phyloP scores from a whole-genome alignment of 1,284 basidiomycete species.

The Cryptococcus sp. region DNA sequence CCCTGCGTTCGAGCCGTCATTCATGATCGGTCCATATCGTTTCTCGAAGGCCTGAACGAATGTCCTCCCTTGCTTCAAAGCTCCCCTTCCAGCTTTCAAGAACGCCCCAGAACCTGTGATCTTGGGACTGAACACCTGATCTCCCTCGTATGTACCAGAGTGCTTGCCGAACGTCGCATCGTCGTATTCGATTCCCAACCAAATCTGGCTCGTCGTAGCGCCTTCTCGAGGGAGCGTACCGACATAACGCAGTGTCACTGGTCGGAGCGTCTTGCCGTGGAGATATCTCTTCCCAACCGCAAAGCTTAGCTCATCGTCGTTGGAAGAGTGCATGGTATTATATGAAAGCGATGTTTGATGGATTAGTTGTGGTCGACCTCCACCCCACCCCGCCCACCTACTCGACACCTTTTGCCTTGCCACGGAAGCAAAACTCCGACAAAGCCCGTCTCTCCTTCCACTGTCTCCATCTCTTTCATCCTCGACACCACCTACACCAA shows the following conservation, averaged over 20 bases:
- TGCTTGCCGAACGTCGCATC: constrained; percentile 77
- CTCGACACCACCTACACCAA: background rate
- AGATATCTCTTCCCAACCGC: constrained; percentile 31
- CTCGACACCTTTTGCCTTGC: background rate
- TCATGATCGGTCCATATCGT: constrained; percentile 55
- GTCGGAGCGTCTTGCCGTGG: constrained; percentile 26
- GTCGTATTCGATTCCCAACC: constrained; percentile 97
- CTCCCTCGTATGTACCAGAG: constrained; percentile 70
- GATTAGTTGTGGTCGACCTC: too few relatives aligned
- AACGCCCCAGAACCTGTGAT: constrained; percentile 42
- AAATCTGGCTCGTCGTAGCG: constrained; percentile 40
- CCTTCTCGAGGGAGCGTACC: constrained; percentile 26
- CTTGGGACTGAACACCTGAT: constrained; percentile 60
- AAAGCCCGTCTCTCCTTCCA: background rate
- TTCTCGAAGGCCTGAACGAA: constrained; percentile 68
- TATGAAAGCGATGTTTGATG: too few relatives aligned
- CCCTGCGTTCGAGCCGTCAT: constrained; percentile 14
- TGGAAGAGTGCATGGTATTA: too few relatives aligned
- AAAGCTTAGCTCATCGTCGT: too few relatives aligned
- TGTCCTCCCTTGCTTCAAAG: constrained; percentile 54
- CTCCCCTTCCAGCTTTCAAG: constrained; percentile 18
- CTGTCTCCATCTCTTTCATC: background rate
- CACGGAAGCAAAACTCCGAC: background rate
- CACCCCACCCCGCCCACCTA: too few relatives aligned
- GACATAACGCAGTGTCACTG: constrained; percentile 39